Percentiles rank a stretch among this genome's conserved stretches.
phyloP scores from a whole-genome alignment of 768 basidiomycete species.

The Leucocoprinus leucothites region DNA sequence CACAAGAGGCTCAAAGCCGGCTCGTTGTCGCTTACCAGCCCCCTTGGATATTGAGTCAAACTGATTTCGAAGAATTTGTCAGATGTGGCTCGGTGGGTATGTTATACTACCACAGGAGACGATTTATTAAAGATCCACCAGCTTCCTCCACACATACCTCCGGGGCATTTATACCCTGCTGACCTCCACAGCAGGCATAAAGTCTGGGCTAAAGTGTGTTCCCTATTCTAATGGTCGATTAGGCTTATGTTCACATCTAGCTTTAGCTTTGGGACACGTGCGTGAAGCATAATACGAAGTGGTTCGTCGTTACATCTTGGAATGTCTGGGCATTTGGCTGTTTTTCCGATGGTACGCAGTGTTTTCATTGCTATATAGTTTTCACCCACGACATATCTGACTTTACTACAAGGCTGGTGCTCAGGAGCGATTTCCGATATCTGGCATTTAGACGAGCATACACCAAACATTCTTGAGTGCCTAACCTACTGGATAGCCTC shows the following conservation, averaged over 20 bases:
- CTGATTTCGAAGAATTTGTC: conserved; percentile 52
- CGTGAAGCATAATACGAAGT: conserved; percentile 41
- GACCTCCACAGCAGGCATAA: conserved; percentile 42
- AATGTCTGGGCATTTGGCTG: conserved; percentile 60
- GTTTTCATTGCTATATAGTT: neutral
- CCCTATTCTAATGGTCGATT: neutral
- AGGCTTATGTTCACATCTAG: neutral
- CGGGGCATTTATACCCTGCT: conserved; percentile 31
- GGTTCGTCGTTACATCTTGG: conserved; percentile 60
- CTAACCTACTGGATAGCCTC: conserved; percentile 56
- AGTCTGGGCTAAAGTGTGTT: conserved; percentile 56
- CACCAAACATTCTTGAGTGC: conserved; percentile 49
- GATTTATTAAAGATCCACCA: conserved; percentile 18
- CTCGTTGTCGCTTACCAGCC: conserved; percentile 58
- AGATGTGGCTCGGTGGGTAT: conserved; percentile 37
- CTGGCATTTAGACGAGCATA: conserved; percentile 33
- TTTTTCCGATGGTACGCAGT: conserved; percentile 53
- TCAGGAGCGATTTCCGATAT: conserved; percentile 48
- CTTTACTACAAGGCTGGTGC: conserved; percentile 42
- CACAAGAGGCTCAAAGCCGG: conserved; percentile 24
- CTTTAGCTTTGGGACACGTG: conserved; percentile 56
- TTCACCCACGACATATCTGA: neutral
- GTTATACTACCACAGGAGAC: neutral
- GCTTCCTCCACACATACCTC: conserved; percentile 36
- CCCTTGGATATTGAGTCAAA: conserved; percentile 53